phyloP scores from a whole-genome alignment of 108 stramenopile species.

The Cyclostephanos tholiformis region DNA sequence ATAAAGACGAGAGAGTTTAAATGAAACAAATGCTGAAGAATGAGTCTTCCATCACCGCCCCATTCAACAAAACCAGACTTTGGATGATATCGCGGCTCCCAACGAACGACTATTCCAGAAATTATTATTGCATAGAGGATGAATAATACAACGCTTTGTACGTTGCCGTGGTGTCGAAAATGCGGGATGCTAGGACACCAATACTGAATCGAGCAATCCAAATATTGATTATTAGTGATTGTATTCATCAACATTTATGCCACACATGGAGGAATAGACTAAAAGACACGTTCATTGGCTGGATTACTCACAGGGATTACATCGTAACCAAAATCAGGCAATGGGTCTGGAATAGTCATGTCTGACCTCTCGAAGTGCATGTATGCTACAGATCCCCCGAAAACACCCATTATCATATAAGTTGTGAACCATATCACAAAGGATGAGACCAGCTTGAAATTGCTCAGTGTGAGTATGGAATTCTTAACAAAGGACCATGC shows the following conservation, averaged over 20 bases:
- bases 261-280: not conserved
- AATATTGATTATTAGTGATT: not conserved
- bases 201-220: constrained; percentile 17
- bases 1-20: constrained; percentile 50
- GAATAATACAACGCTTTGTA: constrained; percentile 44
- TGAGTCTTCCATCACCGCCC: constrained; percentile 45
- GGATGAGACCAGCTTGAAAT: constrained; percentile 41
- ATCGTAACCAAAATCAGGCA: constrained; percentile 54
- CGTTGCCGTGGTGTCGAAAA: constrained; percentile 41
- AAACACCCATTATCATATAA: constrained; percentile 50
- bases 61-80: constrained; percentile 24
- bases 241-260: not conserved
- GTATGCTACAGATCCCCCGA: constrained; percentile 46
- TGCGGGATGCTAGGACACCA: constrained; percentile 38
- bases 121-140: constrained; percentile 38
- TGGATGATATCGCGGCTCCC: constrained; percentile 38
- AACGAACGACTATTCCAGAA: constrained; percentile 29
- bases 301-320: constrained; percentile 35
- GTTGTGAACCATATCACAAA: constrained; percentile 25
- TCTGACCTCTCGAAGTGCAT: constrained; percentile 42
- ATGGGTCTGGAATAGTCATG: constrained; percentile 14
- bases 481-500: constrained; percentile 20
- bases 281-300: not conserved
- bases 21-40: constrained; percentile 47
- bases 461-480: constrained; percentile 21